Evolutionary conservation across 2,329 filamentous ascomycete species (phyloP).

Genomic region (Verticillium dahliae): DNA sequence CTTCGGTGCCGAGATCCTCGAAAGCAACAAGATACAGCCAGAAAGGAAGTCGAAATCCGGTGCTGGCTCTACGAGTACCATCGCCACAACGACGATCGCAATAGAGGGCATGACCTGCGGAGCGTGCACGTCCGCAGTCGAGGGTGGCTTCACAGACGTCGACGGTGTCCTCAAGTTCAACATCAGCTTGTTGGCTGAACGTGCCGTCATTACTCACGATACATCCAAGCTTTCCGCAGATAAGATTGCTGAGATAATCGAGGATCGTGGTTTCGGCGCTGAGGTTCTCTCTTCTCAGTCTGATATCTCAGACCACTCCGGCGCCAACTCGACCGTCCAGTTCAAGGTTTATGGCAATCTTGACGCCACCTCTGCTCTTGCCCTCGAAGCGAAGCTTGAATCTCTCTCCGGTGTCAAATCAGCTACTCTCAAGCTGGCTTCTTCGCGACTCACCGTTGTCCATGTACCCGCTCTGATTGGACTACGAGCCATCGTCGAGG

Average conservation of each 20-base stretch:
- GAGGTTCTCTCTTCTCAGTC: slow-evolving; percentile 70
- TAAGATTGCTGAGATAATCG: slow-evolving; percentile 75
- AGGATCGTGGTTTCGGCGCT: slow-evolving; percentile 85
- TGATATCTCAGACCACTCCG: slow-evolving; percentile 47
- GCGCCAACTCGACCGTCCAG: slow-evolving; percentile 56
- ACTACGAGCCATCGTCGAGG: slow-evolving; percentile 74
- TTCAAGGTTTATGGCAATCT: slow-evolving; percentile 79
- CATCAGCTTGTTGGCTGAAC: slow-evolving; percentile 87
- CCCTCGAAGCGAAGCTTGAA: slow-evolving; percentile 62
- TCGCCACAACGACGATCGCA: slow-evolving; percentile 73
- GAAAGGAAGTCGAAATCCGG: slow-evolving; percentile 23
- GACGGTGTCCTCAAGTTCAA: slow-evolving; percentile 84
- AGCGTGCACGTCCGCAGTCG: slow-evolving; percentile 87
- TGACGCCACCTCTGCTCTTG: slow-evolving; percentile 64
- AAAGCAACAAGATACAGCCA: slow-evolving; percentile 27
- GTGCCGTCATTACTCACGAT: slow-evolving; percentile 83
- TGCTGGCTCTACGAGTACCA: slow-evolving; percentile 27
- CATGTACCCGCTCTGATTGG: slow-evolving; percentile 69
- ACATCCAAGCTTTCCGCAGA: slow-evolving; percentile 62
- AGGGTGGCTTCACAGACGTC: slow-evolving; percentile 70
- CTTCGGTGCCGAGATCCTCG: slow-evolving; percentile 73
- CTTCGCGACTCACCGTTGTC: slow-evolving; percentile 65
- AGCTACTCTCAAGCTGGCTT: slow-evolving; percentile 67
- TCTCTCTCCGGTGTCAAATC: slow-evolving; percentile 65
- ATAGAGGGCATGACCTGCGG: slow-evolving; percentile 98